Conservation (phyloP, 495 filamentous ascomycete species). For the Neurospora africana region DNA sequence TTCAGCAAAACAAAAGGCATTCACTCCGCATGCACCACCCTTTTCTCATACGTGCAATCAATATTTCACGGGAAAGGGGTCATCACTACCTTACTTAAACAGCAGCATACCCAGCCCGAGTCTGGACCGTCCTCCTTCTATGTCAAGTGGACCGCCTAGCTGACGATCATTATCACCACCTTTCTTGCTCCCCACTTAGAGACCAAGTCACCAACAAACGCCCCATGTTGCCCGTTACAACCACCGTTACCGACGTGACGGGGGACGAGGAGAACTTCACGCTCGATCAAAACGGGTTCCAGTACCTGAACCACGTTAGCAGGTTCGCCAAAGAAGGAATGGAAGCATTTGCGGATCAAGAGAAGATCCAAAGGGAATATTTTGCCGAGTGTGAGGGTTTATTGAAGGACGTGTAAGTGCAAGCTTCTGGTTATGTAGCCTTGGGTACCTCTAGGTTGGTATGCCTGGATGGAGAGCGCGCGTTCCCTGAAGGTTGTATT, state of each 20-base stretch:
- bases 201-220: constrained; percentile 31
- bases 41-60: too few species aligned
- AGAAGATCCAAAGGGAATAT: constrained; percentile 44
- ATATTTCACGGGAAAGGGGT: too few species aligned
- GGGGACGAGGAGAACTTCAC: constrained; percentile 22
- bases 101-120: neutral
- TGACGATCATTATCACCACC: neutral
- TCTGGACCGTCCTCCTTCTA: neutral
- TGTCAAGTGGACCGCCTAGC: neutral
- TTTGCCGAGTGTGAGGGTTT: constrained; percentile 53
- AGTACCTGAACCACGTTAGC: constrained; percentile 18
- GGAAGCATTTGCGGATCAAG: constrained; percentile 12
- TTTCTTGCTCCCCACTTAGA: neutral
- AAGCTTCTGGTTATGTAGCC: neutral
- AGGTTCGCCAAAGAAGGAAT: neutral
- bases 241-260: constrained; percentile 29
- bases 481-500: neutral
- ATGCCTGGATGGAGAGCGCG: neutral
- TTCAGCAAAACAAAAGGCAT: too few species aligned
- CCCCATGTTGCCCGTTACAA: constrained; percentile 25
- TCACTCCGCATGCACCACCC: neutral
- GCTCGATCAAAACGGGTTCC: constrained; percentile 31
- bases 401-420: constrained; percentile 43
- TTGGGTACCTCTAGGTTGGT: too few species aligned
- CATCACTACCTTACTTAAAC: too few species aligned